These are phyloP conservation scores for Gentiana straminea DNA, from an alignment of 257 asterid species.

Conservation along the genomic window DNA sequence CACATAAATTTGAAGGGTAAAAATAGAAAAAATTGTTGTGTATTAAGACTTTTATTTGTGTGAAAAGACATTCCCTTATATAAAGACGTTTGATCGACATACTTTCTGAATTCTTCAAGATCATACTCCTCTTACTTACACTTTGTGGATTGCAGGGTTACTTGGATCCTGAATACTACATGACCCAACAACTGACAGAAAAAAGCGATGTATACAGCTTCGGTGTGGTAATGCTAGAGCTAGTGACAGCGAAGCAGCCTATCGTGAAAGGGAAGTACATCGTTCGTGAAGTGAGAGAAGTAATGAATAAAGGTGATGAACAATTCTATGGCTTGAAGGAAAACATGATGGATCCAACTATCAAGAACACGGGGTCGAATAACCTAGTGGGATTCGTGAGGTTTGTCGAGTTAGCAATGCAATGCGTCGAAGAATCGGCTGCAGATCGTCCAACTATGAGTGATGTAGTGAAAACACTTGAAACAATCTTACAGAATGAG, in stretches of 20 bases:
- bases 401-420: slow-evolving; percentile 72
- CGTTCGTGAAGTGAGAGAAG: slow-evolving; percentile 56
- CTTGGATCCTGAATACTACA: slow-evolving; percentile 87
- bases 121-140: no score
- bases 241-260: slow-evolving; percentile 72
- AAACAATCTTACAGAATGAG: slow-evolving; percentile 55
- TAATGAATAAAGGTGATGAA: slow-evolving; percentile 45
- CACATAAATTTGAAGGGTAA: no score
- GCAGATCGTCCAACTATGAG: slow-evolving; percentile 82
- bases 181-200: slow-evolving; percentile 90
- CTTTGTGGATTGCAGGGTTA: slow-evolving; percentile 45
- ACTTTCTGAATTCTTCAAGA: no score
- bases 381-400: slow-evolving; percentile 46
- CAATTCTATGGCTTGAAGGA: slow-evolving; percentile 44
- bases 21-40: no score
- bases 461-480: slow-evolving; percentile 71
- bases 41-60: no score
- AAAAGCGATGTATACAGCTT: slow-evolving; percentile 92
- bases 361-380: slow-evolving; percentile 24
- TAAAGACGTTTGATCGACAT: no score
- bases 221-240: slow-evolving; percentile 93
- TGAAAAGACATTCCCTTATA: no score
- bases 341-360: slow-evolving; percentile 60
- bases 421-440: slow-evolving; percentile 83
- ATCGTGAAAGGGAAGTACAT: slow-evolving; percentile 84